These are phyloP conservation scores for Cymbopogon citratus DNA, from an alignment of 176 grass and related monocot species.

Conservation along the genomic window DNA sequence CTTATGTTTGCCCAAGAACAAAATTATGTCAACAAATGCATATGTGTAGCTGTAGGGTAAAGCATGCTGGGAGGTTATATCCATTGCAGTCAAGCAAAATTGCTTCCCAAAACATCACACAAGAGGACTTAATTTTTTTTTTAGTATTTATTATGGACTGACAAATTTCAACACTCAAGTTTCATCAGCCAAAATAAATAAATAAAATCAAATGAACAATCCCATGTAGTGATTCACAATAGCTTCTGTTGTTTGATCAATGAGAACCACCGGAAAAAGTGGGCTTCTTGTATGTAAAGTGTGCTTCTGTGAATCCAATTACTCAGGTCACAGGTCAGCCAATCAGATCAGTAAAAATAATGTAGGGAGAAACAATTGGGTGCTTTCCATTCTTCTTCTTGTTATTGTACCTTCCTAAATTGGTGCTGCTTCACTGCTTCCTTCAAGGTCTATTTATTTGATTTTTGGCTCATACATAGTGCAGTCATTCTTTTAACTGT, in stretches of 20 bases:
- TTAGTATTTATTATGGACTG: background rate
- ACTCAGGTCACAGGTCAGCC: background rate
- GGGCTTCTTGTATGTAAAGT: constrained; percentile 4
- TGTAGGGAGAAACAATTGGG: background rate
- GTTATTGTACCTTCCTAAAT: background rate
- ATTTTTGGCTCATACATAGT: background rate
- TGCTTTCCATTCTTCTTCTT: background rate
- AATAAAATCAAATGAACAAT: background rate
- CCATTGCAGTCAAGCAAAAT: background rate
- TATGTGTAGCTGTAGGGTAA: background rate
- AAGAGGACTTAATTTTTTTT: background rate
- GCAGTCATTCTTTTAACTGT: background rate
- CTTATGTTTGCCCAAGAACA: background rate
- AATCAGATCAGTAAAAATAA: background rate
- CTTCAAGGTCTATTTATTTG: background rate
- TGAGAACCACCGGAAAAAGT: background rate
- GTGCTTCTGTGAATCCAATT: background rate
- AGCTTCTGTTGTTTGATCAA: constrained; percentile 8
- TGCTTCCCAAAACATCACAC: background rate
- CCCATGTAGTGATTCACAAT: background rate
- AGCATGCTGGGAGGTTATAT: background rate
- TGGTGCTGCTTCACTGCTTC: background rate
- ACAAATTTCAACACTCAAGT: background rate
- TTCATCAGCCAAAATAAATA: background rate
- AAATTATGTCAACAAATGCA: background rate